A percentile compares a stretch with the other conserved stretches of the same genome.
Conservation (phyloP, 1,284 basidiomycete species). For the Hemileia vastatrix region DNA sequence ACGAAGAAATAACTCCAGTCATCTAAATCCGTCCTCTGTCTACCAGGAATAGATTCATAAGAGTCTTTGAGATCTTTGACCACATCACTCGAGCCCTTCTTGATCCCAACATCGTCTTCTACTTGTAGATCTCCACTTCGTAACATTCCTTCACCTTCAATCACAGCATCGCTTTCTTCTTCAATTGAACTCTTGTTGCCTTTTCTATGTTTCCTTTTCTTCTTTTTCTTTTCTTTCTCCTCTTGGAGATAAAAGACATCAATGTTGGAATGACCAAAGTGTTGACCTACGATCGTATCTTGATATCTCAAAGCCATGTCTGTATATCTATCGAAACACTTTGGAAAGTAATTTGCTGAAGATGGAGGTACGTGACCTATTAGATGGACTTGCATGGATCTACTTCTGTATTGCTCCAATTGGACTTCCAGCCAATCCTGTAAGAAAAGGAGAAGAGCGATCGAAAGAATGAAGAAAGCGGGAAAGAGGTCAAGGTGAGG, state of each 20-base stretch:
- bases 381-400: slow-evolving; percentile 64
- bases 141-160: too few relatives aligned
- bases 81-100: slow-evolving; percentile 63
- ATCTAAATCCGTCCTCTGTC: too few relatives aligned
- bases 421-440: slow-evolving; percentile 87
- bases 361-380: slow-evolving; percentile 68
- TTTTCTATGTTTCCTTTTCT: too few relatives aligned
- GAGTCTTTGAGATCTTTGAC: slow-evolving; percentile 40
- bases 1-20: slow-evolving; percentile 36
- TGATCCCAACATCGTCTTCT: slow-evolving; percentile 63
- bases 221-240: slow-evolving; percentile 50
- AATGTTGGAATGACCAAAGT: slow-evolving; percentile 61
- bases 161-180: too few relatives aligned
- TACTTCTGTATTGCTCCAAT: slow-evolving; percentile 58
- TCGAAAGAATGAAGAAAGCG: too few relatives aligned
- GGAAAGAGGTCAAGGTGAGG: too few relatives aligned
- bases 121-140: slow-evolving; percentile 47
- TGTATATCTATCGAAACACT: slow-evolving; percentile 71
- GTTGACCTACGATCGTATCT: slow-evolving; percentile 79
- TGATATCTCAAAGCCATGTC: slow-evolving; percentile 74
- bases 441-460: too few relatives aligned
- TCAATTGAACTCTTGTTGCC: background rate
- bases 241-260: slow-evolving; percentile 26
- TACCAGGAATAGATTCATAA: slow-evolving; percentile 36
- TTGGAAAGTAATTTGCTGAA: slow-evolving; percentile 67